phyloP scores from a whole-genome alignment of 257 asterid species.

The Ehretia macrophylla region DNA sequence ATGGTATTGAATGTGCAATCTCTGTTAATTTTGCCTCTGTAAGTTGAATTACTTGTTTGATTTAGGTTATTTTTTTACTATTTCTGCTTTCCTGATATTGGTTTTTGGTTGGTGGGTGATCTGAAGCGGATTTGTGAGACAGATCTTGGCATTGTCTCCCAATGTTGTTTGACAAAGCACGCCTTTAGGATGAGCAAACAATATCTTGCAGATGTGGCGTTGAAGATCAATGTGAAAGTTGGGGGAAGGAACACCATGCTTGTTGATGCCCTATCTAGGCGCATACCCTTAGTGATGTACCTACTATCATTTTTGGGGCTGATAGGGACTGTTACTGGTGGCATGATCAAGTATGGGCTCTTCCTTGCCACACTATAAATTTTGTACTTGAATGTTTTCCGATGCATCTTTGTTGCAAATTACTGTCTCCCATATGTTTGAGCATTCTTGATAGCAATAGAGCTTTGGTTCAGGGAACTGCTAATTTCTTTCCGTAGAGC shows the following conservation, averaged over 20 bases:
- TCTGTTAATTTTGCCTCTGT: too few relatives aligned
- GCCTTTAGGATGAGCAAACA: constrained; percentile 74
- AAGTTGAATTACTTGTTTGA: too few relatives aligned
- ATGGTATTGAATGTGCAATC: constrained; percentile 41
- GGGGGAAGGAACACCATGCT: constrained; percentile 96
- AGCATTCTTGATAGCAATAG: not conserved
- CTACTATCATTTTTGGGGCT: constrained; percentile 96
- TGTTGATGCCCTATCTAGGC: constrained; percentile 77
- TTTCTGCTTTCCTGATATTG: not conserved
- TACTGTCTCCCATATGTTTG: not conserved
- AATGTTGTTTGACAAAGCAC: constrained; percentile 91
- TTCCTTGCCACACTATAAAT: not conserved
- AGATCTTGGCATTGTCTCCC: constrained; percentile 90
- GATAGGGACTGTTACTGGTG: constrained; percentile 87
- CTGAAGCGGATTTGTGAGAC: constrained; percentile 93
- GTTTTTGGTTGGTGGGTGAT: constrained; percentile 47
- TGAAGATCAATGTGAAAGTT: constrained; percentile 89
- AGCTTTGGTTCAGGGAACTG: constrained; percentile 51
- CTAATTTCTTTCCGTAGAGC: constrained; percentile 87
- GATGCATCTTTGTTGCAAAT: too few relatives aligned
- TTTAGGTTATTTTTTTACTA: not conserved
- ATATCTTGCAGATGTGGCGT: constrained; percentile 85
- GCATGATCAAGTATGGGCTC: constrained; percentile 78
- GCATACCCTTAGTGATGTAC: constrained; percentile 86
- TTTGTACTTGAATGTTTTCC: not conserved